phyloP scores from a whole-genome alignment of 1,284 basidiomycete species.

The Cutaneotrichosporon spelunceum region DNA sequence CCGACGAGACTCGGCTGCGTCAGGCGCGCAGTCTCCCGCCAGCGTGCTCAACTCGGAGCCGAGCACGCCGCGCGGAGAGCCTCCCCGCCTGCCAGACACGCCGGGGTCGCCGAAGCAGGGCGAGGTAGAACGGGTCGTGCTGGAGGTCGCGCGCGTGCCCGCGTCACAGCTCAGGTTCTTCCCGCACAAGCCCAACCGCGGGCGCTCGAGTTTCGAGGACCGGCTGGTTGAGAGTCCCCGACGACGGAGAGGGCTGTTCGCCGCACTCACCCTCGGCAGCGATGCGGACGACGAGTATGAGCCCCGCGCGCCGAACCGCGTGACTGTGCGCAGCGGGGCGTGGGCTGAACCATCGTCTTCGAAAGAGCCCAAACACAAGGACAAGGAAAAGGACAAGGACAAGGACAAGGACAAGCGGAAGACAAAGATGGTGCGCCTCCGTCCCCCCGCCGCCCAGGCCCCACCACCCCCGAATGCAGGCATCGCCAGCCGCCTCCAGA shows the following conservation, averaged over 20 bases:
- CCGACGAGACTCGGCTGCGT: neutral
- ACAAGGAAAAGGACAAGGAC: neutral
- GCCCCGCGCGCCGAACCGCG: slow-evolving; percentile 1
- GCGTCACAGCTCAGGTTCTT: slow-evolving; percentile 49
- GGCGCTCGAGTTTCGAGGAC: slow-evolving; percentile 26
- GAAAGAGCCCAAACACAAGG: neutral
- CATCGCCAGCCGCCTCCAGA: slow-evolving; percentile 8
- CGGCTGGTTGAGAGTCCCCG: neutral
- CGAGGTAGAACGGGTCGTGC: neutral
- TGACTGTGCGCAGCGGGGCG: neutral
- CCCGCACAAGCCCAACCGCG: slow-evolving; percentile 25
- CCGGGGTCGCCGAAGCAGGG: neutral
- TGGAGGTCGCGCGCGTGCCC: slow-evolving; percentile 41
- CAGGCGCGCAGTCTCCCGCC: neutral
- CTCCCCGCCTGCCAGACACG: neutral
- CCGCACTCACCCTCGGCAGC: neutral
- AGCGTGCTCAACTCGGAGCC: neutral
- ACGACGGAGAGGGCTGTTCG: neutral
- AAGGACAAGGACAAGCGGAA: neutral
- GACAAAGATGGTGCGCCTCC: slow-evolving; percentile 15
- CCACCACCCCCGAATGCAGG: slow-evolving; percentile 1
- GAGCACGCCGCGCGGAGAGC: neutral
- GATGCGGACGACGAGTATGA: neutral
- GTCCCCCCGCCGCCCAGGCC: slow-evolving; percentile 13
- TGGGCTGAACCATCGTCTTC: neutral